These are phyloP conservation scores for Nasturtium officinale DNA, from an alignment of 345 rosid genomes.

Conservation along the genomic window DNA sequence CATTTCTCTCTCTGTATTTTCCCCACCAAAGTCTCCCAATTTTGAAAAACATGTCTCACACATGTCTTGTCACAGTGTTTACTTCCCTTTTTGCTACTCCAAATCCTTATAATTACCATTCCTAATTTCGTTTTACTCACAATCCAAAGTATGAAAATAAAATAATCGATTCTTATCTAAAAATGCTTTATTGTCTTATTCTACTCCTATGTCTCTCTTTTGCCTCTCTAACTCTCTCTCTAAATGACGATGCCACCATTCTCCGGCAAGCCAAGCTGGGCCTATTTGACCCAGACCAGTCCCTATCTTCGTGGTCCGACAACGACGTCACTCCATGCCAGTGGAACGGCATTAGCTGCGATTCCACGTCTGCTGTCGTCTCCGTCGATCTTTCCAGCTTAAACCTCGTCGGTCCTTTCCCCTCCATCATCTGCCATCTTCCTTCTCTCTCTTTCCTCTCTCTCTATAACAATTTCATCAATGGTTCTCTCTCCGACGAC, in stretches of 20 bases:
- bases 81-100: constrained; percentile 38
- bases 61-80: constrained; percentile 40
- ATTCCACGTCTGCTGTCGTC: constrained; percentile 48
- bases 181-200: constrained; percentile 48
- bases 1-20: neutral
- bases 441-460: constrained; percentile 53
- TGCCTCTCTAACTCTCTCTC: constrained; percentile 36
- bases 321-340: constrained; percentile 69
- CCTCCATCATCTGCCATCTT: constrained; percentile 70
- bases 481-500: constrained; percentile 57
- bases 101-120: constrained; percentile 20
- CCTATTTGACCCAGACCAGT: constrained; percentile 58
- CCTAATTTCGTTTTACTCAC: constrained; percentile 4
- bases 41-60: constrained; percentile 17
- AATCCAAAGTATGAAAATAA: constrained; percentile 20
- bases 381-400: constrained; percentile 58
- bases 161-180: neutral
- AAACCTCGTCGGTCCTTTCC: constrained; percentile 74
- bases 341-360: constrained; percentile 76
- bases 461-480: constrained; percentile 59
- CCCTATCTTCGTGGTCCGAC: constrained; percentile 70
- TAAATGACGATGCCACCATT: constrained; percentile 73
- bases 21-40: neutral
- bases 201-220: constrained; percentile 37
- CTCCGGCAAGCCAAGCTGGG: constrained; percentile 63